Percentiles rank a stretch among this genome's conserved stretches.
Evolutionary conservation across 2,329 filamentous ascomycete species (phyloP).

Genomic region (Macrophomina phaseolina): DNA sequence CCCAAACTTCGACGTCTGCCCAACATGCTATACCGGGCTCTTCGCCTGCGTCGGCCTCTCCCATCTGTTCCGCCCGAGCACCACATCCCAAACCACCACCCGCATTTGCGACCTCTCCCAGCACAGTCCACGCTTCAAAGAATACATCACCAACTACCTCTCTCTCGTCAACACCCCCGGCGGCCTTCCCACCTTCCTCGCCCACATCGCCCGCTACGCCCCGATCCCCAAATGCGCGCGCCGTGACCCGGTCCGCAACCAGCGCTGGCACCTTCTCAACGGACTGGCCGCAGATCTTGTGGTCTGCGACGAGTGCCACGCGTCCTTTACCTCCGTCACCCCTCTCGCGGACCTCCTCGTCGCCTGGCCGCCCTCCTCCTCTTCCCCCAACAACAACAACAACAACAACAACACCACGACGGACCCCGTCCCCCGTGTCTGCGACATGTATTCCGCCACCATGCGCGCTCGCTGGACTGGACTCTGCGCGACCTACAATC

Average conservation of each 20-base stretch:
- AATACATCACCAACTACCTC: not conserved
- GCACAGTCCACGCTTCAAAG: not conserved
- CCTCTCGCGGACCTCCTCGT: not conserved
- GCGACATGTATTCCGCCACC: slow-evolving; percentile 5
- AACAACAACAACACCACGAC: no score
- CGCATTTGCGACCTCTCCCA: slow-evolving; percentile 6
- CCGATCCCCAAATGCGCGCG: not conserved
- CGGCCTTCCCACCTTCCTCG: not conserved
- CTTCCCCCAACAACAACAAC: not conserved
- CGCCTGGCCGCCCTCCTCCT: no score
- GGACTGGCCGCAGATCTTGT: not conserved
- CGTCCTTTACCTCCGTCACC: not conserved
- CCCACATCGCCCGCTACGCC: not conserved
- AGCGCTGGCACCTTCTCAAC: not conserved
- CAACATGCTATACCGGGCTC: slow-evolving; percentile 80
- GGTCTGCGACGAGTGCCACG: not conserved
- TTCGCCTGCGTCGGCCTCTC: slow-evolving; percentile 61
- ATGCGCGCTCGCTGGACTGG: not conserved
- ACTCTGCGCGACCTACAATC: not conserved
- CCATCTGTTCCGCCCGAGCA: slow-evolving; percentile 40
- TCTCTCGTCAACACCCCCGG: not conserved
- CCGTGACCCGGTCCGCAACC: not conserved
- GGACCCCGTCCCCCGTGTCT: not conserved
- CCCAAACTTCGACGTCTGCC: slow-evolving; percentile 62
- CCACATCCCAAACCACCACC: not conserved